Base-by-base conservation (phyloP, 495 filamentous ascomycete species). In the Durotheca rogersii region DNA sequence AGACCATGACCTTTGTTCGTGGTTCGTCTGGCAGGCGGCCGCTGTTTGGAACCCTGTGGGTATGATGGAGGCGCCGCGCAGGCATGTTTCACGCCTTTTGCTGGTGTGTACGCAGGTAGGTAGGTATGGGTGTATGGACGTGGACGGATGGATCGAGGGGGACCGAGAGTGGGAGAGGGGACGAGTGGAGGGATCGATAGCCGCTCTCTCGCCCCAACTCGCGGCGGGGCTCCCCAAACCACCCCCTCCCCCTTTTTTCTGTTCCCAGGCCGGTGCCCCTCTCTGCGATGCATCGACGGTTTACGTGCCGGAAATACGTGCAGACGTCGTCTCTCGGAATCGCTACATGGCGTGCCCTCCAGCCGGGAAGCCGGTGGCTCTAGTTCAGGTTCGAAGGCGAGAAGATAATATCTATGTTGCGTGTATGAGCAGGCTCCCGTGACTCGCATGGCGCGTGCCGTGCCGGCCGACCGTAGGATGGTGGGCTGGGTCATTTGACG, bases 31-130 rank as follows among this genome's bases (percentile, higher is more conserved):
- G 50, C 23, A 4, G 23, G 23, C 9, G 23, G 35, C 44, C 23
- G 29, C 37, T 41, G 36, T 53, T 53, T 47, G 50, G 19, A 49
- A 41, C 32, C 38, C 34, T 47, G 20, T 16, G 41, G 41, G 56
- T 51, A 59, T 51, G 50, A 59, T 59, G 50, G 37, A 46, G 41
- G 45, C 56, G 46, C 45, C 34, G 54, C 43, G 46, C 50, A 53
- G 53, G 56, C 56, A 59, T 59, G 56, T 59, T 54, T 51, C 50
- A 59, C 41, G 41, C 38, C 35, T 49, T 41, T 27, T 11, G 35
- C 23, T 42, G 25, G 43, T n/a, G n/a, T n/a, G n/a, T n/a, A n/a
- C n/a, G n/a, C n/a, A n/a, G n/a, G n/a, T n/a, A n/a, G n/a, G n/a
- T n/a, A n/a, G n/a, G n/a, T n/a, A n/a, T n/a, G n/a, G n/a, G n/a